Evolutionary conservation across 495 filamentous ascomycete species (phyloP).

Genomic region (Chaetomidium leptoderma): DNA sequence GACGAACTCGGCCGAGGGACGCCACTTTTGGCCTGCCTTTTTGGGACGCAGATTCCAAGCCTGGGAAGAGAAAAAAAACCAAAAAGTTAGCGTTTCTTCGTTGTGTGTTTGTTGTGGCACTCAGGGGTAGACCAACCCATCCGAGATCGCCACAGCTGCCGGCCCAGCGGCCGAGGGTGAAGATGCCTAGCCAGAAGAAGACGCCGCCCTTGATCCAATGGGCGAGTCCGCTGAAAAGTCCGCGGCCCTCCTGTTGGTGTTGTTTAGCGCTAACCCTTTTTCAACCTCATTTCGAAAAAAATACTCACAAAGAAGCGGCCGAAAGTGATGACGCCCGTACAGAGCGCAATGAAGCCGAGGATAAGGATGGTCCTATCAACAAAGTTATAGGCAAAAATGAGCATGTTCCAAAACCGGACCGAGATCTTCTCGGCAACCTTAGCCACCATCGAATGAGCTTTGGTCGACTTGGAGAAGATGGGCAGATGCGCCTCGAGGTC

Average conservation of each 20-base stretch:
- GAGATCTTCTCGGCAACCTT: slow-evolving; percentile 39
- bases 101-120: neutral
- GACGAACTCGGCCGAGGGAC: slow-evolving; percentile 80
- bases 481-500: slow-evolving; percentile 30
- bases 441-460: slow-evolving; percentile 25
- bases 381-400: slow-evolving; percentile 40
- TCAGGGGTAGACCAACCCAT: slow-evolving; percentile 55
- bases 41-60: slow-evolving; percentile 86
- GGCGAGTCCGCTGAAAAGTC: slow-evolving; percentile 70
- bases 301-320: slow-evolving; percentile 55
- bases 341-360: slow-evolving; percentile 55
- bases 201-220: slow-evolving; percentile 97
- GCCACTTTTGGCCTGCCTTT: slow-evolving; percentile 54
- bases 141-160: slow-evolving; percentile 88
- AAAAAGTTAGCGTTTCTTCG: neutral
- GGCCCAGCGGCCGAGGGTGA: slow-evolving; percentile 85
- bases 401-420: slow-evolving; percentile 39
- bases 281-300: slow-evolving; percentile 33
- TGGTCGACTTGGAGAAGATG: slow-evolving; percentile 16
- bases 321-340: slow-evolving; percentile 55
- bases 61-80: slow-evolving; percentile 22
- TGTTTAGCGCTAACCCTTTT: slow-evolving; percentile 18
- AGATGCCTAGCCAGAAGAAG: slow-evolving; percentile 89
- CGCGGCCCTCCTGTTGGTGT: slow-evolving; percentile 22
- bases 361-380: slow-evolving; percentile 48